Base-by-base conservation (phyloP, 306 rosid genomes). In the Begonia masoniana region DNA sequence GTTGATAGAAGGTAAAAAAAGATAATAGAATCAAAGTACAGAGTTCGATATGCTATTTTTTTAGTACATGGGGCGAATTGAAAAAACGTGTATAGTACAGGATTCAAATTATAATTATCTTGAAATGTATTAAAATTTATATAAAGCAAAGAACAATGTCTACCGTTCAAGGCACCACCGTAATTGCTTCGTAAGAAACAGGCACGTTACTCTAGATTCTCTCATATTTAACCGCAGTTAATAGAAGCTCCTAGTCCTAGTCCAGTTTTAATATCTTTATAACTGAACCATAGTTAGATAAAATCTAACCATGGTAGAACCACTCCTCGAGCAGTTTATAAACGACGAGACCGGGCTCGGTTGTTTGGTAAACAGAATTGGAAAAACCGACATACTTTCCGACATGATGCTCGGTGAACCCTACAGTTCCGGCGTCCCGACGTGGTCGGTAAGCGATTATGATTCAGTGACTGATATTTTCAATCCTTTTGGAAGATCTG, bases 321-420 rank as follows among this genome's bases (percentile, higher is more conserved):
- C 42, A 42, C 52, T 51, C 15, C 52, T 2, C 42, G 39, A 43
- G 10, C 49, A 12, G 51, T 51, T 51, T 61, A 61, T 61, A 61
- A 61, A 41, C 54, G 17, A 50, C 52, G 52, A 5, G 51, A 31
- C 43, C 58, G 43, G 4, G 43, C 41, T 35, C 66, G 43, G 58
- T 3, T 41, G 13, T 21, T 51, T 10, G 15, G 24, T 31, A 50
- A 52, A 52, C 58, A 61, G 43, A 46, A 48, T 51, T 10, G 39
- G 39, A 31, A 6, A 50, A 17, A 50, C 54, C 11, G 21, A 6
- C 23, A 50, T 10, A 50, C 9, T 8, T 15, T 50, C 54, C 21
- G 11, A 41, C 4, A 81, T 86, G 96, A 83, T 91, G 88, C 68
- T 91, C 47, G 96, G 96, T 10, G 94, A 82, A 43, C 75, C 70